Base-by-base conservation (phyloP, 352 stramenopile genomes). In the Phytophthora quininea region DNA sequence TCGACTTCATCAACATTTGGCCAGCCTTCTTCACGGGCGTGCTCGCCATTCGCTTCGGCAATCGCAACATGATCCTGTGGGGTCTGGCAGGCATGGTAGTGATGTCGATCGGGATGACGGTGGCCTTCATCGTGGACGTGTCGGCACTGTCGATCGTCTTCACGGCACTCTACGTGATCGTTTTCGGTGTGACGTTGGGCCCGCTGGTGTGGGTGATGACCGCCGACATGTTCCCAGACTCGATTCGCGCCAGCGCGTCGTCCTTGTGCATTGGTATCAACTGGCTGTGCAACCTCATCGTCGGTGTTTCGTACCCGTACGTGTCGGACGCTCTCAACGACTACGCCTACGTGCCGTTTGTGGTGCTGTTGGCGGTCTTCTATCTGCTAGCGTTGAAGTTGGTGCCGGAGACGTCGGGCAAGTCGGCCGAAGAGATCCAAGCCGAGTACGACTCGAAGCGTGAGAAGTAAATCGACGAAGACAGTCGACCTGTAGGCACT, bases 11-110 rank as follows among this genome's bases (percentile, higher is more conserved):
- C 19, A 49, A 49, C 14, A 49, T 49, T 6, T 49, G 43, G 43
- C 43, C 43, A 10, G 43, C 43, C 12, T 49, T 49, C 43, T 49
- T 49, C 43, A 49, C 43, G 15, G 43, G 43, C 15, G 43, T 49
- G 32, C 29, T 67, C 14, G 40, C 49, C 51, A 64, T 54, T 19
- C 46, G 49, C 24, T 53, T 67, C 15, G 55, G 45, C 45, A 67
- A 67, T 15, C 52, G 60, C 10, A 60, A 31, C 32, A 42, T 68
- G 31, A 49, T 73, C 6, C 49, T 73, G 42, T 49, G 43, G 43
- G 43, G 43, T 5, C 14, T 49, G 9, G 43, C 43, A 27, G 43
- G 43, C 43, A 49, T 49, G 43, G 43, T 49, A 8, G 43, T 29
- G 43, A 49, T 49, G 43, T 49, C 43, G 43, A 49, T 49, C 15